Base-by-base conservation (phyloP, 2,329 filamentous ascomycete genomes). In the Microdochium trichocladiopsis region DNA sequence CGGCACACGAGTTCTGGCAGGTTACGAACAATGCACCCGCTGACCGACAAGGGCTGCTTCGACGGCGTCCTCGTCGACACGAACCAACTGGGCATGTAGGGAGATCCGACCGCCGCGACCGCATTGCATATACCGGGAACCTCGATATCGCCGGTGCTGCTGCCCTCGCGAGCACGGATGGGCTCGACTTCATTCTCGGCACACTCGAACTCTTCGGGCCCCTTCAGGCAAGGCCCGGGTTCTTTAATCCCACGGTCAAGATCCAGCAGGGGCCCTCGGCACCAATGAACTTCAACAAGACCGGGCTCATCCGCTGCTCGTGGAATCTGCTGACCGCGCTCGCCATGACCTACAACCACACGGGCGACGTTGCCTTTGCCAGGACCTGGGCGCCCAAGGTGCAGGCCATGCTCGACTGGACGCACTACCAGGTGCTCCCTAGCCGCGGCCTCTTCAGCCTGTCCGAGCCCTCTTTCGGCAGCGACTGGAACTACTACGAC, bases 401-500 rank as follows among this genome's bases (percentile, higher is more conserved):
- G 2, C 51, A 55, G n/a, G 50, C 50, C 21, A 68, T 69, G 67
- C 59, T 69, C 1, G 64, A 69, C 50, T 69, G 64, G 66, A 64
- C 67, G 22, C 21, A 65, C 51, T 66, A 63, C 16, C 62, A 68
- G 49, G 52, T 56, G 2, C 49, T 53, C 2, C 51, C 58, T 10
- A 55, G 56, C n/a, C 53, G 56, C 24, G 60, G 61, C 1, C 54
- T 66, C 1, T 61, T 68, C 56, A 63, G 61, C 31, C 43, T 68
- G 10, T 56, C 60, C 2, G 58, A 64, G 18, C 21, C 57, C 5
- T 57, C 55, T 0, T 59, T 68, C n/a, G 63, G 60, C 1, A 63
- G 65, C 1, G 66, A 69, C 37, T 69, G 66, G 66, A 65, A 68
- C 51, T 66, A 67, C 52, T 69, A 68, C 53, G 65, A 69, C 28